Evolutionary conservation across 306 rosid genomes (phyloP).

Genomic region (Prunus fruticosa): DNA sequence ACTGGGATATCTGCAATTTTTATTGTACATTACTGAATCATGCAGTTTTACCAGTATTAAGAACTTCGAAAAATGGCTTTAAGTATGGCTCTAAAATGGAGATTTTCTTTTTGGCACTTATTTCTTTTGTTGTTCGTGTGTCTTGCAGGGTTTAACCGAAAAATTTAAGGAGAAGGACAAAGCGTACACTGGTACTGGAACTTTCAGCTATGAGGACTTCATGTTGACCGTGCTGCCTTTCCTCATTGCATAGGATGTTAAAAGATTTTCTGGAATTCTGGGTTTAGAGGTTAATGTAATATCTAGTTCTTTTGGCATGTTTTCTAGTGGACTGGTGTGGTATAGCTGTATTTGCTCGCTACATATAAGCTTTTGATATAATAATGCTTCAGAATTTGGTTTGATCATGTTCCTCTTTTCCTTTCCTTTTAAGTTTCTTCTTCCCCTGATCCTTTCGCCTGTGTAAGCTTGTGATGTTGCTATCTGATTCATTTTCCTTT

Average conservation of each 20-base stretch:
- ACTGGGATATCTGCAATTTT: not conserved
- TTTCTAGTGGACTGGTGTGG: not conserved
- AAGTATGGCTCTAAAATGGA: not conserved
- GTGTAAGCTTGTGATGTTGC: not conserved
- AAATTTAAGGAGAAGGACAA: slow-evolving; percentile 93
- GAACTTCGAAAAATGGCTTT: not conserved
- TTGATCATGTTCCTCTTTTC: not conserved
- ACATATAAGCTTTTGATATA: not conserved
- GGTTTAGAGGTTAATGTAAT: not conserved
- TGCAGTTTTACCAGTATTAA: not conserved
- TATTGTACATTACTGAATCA: not conserved
- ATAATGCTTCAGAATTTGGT: not conserved
- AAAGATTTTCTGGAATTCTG: not conserved
- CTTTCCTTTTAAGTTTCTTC: not conserved
- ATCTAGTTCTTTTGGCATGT: not conserved
- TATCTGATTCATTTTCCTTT: not conserved
- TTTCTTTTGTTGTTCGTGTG: not conserved
- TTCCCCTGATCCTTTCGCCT: not conserved
- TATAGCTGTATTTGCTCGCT: not conserved
- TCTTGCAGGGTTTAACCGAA: slow-evolving; percentile 80
- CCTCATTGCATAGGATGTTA: slow-evolving; percentile 54
- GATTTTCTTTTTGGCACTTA: no score
- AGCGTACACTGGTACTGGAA: slow-evolving; percentile 62
- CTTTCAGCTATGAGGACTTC: slow-evolving; percentile 78
- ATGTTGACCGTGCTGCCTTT: slow-evolving; percentile 96